phyloP scores from a whole-genome alignment of 2,329 filamentous ascomycete genomes.

The Diplodia intermedia region DNA sequence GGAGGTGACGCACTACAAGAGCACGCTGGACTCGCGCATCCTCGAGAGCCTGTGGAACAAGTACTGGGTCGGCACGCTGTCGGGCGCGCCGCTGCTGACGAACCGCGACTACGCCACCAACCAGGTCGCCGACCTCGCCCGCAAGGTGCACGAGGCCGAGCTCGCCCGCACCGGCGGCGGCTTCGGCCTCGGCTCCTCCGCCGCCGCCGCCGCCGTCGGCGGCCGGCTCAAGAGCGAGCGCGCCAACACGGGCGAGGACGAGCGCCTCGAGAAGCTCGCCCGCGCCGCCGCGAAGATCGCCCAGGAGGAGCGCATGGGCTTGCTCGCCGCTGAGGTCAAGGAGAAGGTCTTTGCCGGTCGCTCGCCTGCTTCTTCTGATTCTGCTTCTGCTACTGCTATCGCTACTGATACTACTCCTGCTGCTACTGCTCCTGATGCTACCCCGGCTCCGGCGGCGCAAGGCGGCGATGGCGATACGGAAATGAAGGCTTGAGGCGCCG shows the following conservation, averaged over 20 bases:
- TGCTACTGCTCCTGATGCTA: background rate
- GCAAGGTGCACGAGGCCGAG: slow-evolving; percentile 76
- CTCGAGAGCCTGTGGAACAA: slow-evolving; percentile 96
- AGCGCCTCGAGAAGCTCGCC: slow-evolving; percentile 66
- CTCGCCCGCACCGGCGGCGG: slow-evolving; percentile 48
- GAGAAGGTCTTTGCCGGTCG: slow-evolving; percentile 61
- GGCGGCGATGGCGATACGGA: slow-evolving; percentile 28
- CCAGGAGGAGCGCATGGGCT: slow-evolving; percentile 66
- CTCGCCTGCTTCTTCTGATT: background rate
- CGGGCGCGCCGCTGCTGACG: slow-evolving; percentile 85
- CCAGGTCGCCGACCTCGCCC: slow-evolving; percentile 86
- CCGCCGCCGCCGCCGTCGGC: too few relatives aligned
- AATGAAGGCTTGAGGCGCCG: slow-evolving; percentile 27
- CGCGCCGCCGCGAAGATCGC: slow-evolving; percentile 67
- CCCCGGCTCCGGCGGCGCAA: background rate
- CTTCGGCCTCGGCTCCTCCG: too few relatives aligned
- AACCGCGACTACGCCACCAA: slow-evolving; percentile 93
- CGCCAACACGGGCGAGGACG: slow-evolving; percentile 48
- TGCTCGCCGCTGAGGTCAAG: slow-evolving; percentile 69
- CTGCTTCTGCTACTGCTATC: too few relatives aligned
- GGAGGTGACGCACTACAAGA: slow-evolving; percentile 94
- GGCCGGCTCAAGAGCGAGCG: slow-evolving; percentile 36
- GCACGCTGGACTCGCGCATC: slow-evolving; percentile 83
- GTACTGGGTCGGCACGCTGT: slow-evolving; percentile 97
- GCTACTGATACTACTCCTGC: background rate